Percentiles rank a stretch among this genome's conserved stretches.
These are phyloP conservation scores for Talaromyces verruculosus DNA, from an alignment of 2,329 filamentous ascomycete genomes.

Conservation along the genomic window DNA sequence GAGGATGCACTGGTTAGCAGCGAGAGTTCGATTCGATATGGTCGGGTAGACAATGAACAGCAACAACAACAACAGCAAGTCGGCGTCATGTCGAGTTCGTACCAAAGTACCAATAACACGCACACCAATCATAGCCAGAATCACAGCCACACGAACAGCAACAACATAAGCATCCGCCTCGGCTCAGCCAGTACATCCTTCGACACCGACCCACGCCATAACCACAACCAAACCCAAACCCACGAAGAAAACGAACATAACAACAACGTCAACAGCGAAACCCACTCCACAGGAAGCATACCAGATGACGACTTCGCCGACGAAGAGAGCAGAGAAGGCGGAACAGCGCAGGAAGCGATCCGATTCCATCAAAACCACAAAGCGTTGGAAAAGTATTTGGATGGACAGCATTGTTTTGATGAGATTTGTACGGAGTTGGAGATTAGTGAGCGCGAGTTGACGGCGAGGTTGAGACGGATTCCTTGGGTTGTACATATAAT, in stretches of 20 bases:
- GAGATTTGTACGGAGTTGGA: constrained; percentile 53
- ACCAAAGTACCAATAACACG: constrained; percentile 12
- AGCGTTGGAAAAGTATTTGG: constrained; percentile 44
- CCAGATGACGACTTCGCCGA: constrained; percentile 26
- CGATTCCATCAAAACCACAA: constrained; percentile 32
- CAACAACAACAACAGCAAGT: constrained; percentile 8
- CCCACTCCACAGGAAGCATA: constrained; percentile 10
- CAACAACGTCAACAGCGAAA: background rate
- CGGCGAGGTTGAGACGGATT: constrained; percentile 43
- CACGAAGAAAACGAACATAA: constrained; percentile 4
- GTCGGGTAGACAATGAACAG: background rate
- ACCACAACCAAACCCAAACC: background rate
- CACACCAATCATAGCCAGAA: constrained; percentile 10
- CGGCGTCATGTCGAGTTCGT: constrained; percentile 6
- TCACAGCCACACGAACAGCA: constrained; percentile 14
- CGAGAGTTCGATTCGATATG: constrained; percentile 14
- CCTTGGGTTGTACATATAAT: constrained; percentile 49
- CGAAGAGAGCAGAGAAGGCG: constrained; percentile 30
- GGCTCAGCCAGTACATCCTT: constrained; percentile 8
- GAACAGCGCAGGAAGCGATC: constrained; percentile 16
- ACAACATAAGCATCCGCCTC: constrained; percentile 15
- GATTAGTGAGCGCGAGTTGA: constrained; percentile 50
- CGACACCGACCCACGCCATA: background rate
- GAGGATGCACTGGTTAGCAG: constrained; percentile 2
- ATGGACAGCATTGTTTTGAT: constrained; percentile 52